phyloP scores from a whole-genome alignment of 176 grass and related monocot species.

The Leersia perrieri region DNA sequence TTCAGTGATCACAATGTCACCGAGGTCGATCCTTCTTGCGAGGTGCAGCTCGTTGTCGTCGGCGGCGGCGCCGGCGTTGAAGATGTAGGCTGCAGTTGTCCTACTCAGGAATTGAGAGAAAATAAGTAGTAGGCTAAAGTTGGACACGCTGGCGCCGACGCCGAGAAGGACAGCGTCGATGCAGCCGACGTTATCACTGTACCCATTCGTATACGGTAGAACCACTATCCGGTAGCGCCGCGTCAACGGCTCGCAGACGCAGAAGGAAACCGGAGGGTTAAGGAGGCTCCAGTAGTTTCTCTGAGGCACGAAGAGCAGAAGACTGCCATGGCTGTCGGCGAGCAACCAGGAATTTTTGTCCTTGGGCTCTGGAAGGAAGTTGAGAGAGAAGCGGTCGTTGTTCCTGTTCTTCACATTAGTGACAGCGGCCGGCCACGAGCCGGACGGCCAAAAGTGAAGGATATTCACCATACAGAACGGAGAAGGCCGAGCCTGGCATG shows the following conservation, averaged over 20 bases:
- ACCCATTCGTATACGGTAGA: too few relatives aligned
- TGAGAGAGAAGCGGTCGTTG: neutral
- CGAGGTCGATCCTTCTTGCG: too few relatives aligned
- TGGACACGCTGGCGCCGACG: neutral
- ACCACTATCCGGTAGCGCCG: neutral
- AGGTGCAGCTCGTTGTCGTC: too few relatives aligned
- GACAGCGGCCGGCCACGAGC: too few relatives aligned
- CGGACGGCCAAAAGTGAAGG: too few relatives aligned
- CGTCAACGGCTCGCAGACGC: neutral
- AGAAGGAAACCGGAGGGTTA: neutral
- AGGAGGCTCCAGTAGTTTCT: too few relatives aligned
- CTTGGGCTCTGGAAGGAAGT: neutral
- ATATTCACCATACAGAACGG: too few relatives aligned
- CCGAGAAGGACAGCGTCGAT: neutral
- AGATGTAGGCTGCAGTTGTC: neutral
- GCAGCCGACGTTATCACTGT: accelerated
- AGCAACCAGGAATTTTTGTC: neutral
- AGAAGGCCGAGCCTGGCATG: too few relatives aligned
- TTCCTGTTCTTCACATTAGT: too few relatives aligned
- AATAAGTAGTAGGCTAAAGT: neutral
- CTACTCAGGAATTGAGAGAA: neutral
- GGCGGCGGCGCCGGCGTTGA: neutral
- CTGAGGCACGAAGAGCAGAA: neutral
- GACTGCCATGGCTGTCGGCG: neutral
- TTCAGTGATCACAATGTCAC: too few relatives aligned